Evolutionary conservation across 495 filamentous ascomycete genomes (phyloP), one percentile per base, ranked within the genome.

Genomic region (Lasiosphaeria miniovina): DNA sequence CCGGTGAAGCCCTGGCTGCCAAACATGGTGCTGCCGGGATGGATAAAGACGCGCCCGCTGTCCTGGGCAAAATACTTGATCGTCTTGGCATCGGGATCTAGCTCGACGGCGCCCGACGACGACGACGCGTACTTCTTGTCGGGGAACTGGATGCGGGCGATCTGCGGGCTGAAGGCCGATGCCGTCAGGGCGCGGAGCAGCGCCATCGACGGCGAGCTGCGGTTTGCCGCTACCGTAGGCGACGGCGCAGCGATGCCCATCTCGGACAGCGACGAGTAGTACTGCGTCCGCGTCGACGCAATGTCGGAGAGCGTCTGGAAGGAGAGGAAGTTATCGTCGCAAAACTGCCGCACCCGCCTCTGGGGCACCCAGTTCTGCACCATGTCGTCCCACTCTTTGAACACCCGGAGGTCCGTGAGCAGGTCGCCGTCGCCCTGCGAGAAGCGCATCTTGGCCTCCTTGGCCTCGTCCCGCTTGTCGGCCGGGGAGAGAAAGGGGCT

Each of bases 21-120:
- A 72, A 97, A 97, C 46, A 98, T 77, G 7, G 89, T 92, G 17
- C 89, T 94, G 61, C 82, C 82, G 0, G 95, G 93, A 67, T 98
- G 92, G 24, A 98, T 85, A 73, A 98, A 98, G 38, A 98, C 90
- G 48, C 94, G 82, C 0, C 89, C 90, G 57, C 86, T 89, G 48
- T 95, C 89, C 68, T 91, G 86, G 57, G 88, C 89, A 69, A 89
- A 98, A 76, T 92, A 98, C 68, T 89, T 91, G 71, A 98, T 96
- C 12, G 86, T 90, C 33, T 87, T 80, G 15, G 93, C 93, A 74
- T 97, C 94, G 0, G 93, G 93, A 65, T 98, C 94, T 3, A 96
- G 75, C 68, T 92, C 93, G 1, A 98, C 87, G 4, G 94, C 89
- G 34, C 94, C 94, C 3, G 89, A 86, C 56, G 92, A 79, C 0